These are phyloP conservation scores for Penicillium sp. DNA, from an alignment of 2,329 filamentous ascomycete genomes.

Conservation along the genomic window DNA sequence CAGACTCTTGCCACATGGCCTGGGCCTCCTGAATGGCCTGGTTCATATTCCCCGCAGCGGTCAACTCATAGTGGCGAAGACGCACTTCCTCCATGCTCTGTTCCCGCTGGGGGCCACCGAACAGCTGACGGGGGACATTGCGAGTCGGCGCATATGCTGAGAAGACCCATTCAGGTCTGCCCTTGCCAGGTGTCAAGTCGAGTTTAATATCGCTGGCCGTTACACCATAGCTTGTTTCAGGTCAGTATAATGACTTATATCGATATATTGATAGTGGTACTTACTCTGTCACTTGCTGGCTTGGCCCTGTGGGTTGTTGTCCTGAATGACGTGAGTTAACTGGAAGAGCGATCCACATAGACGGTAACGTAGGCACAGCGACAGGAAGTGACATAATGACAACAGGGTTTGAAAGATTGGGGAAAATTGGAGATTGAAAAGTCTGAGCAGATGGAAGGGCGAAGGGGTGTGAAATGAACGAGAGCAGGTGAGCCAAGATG, in stretches of 20 bases:
- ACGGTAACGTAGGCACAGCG: not conserved
- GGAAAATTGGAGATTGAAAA: not conserved
- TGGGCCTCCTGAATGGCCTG: conserved; percentile 55
- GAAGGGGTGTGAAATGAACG: not conserved
- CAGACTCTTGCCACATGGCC: conserved; percentile 63
- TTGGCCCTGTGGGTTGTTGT: not conserved
- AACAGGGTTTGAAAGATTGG: not conserved
- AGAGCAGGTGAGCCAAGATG: not conserved
- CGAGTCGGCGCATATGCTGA: conserved; percentile 80
- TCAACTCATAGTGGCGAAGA: conserved; percentile 67
- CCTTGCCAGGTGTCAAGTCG: conserved; percentile 64
- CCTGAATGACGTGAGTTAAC: not conserved
- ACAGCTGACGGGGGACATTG: conserved; percentile 77
- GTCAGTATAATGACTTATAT: conserved; percentile 4
- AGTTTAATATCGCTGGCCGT: conserved; percentile 61
- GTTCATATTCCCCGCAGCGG: conserved; percentile 61
- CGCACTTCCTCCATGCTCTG: conserved; percentile 88
- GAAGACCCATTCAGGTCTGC: conserved; percentile 80
- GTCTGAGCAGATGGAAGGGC: not conserved
- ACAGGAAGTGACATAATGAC: not conserved
- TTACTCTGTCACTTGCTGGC: not conserved
- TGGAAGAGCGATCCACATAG: not conserved
- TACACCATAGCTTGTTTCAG: conserved; percentile 53
- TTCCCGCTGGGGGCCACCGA: conserved; percentile 76
- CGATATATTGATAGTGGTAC: not conserved